Percentiles rank a stretch among this genome's conserved stretches.
Conservation (phyloP, 2,329 filamentous ascomycete species). For the Didymella pomorum region DNA sequence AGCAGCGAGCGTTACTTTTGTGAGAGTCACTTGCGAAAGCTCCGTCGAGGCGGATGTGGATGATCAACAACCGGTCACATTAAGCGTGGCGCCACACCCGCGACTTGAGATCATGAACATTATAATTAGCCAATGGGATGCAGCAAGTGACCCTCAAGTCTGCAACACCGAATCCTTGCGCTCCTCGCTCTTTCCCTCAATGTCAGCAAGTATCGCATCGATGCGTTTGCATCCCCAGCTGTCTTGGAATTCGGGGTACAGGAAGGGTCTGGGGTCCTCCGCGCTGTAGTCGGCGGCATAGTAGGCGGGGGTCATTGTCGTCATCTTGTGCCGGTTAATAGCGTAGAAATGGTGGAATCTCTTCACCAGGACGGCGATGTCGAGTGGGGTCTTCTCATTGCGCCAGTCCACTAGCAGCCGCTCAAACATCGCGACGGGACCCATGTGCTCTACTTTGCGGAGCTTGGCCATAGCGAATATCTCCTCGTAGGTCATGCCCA, state of each 20-base stretch:
- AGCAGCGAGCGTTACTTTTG: neutral
- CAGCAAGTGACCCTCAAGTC: neutral
- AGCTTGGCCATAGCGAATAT: conserved; percentile 61
- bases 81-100: conserved; percentile 4
- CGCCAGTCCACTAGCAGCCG: conserved; percentile 61
- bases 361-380: conserved; percentile 56
- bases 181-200: conserved; percentile 26
- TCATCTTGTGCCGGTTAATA: conserved; percentile 34
- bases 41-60: neutral
- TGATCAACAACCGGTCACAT: neutral
- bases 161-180: neutral
- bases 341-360: conserved; percentile 54
- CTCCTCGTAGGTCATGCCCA: conserved; percentile 59
- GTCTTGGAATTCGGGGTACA: conserved; percentile 54
- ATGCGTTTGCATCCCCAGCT: conserved; percentile 49
- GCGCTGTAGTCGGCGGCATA: conserved; percentile 60
- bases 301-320: conserved; percentile 36
- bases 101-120: conserved; percentile 1
- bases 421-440: conserved; percentile 63
- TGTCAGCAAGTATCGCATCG: conserved; percentile 39
- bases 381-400: conserved; percentile 48
- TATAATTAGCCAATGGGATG: neutral
- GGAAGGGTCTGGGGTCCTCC: conserved; percentile 56
- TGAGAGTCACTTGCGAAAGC: neutral
- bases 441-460: conserved; percentile 58